Evolutionary conservation across 2,329 filamentous ascomycete genomes (phyloP), one percentile per base, ranked within the genome.

Genomic region (Phaeosphaeriaceae sp.): DNA sequence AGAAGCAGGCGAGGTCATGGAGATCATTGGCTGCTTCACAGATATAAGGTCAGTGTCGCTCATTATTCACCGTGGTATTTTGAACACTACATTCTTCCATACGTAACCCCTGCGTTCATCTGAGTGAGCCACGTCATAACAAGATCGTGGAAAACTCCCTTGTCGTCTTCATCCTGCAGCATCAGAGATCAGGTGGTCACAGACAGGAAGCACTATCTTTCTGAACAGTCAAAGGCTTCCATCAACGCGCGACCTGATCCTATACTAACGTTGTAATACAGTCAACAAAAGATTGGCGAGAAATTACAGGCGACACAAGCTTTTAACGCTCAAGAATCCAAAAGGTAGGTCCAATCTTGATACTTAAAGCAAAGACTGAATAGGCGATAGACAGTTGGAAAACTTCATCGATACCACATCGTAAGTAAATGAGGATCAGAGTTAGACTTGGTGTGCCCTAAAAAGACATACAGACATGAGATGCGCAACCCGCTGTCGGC

Each of bases 401-500:
- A 70, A 70, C 27, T 77, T 77, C 54, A 75, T 77, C 45, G 74
- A 76, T 45, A 75, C 70, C 15, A 73, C 70, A 1, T 70, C 68
- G 33, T 48, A 40, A 7, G 25, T 44, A 3, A 22, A n/a, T 17
- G 7, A 47, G 6, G 20, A 47, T n/a, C 17, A 5, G 15, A 22
- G 2, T 17, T 21, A 2, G 10, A 24, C 40, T 15, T 24, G 20
- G 7, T 11, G 3, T 5, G 7, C 19, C 11, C 15, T 48, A 40
- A 25, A 2, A 27, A 20, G 9, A 2, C 15, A 11, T 42, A 4
- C 31, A 48, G 33, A 13, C 68, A 81, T 58, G 79, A 81, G 60
- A 81, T 82, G 76, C 68, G 79, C 2, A 81, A 81, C 48, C 79
- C 79, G 10, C 65, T 81, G 0, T 74, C 68, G 20, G 79, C 80